Conservation (phyloP, 441 rosid genomes). For the Mallotus japonicus region DNA sequence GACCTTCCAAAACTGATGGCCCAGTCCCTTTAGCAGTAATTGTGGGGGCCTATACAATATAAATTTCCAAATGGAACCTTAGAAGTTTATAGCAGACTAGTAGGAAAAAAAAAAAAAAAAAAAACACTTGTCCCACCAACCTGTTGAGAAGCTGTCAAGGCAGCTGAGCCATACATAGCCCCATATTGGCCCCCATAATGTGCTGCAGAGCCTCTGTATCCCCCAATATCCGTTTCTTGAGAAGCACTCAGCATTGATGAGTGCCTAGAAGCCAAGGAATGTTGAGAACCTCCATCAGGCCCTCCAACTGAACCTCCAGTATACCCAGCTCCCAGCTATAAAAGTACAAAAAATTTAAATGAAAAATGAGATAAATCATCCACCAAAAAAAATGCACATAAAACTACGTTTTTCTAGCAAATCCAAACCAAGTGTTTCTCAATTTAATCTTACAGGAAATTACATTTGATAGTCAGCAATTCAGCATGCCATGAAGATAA, state of each 20-base stretch:
- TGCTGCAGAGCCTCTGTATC: slow-evolving; percentile 61
- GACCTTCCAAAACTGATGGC: slow-evolving; percentile 63
- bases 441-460: not conserved
- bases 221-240: slow-evolving; percentile 65
- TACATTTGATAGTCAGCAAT: not conserved
- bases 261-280: slow-evolving; percentile 60
- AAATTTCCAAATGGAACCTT: slow-evolving; percentile 10
- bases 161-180: slow-evolving; percentile 55
- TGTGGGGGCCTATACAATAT: slow-evolving; percentile 41
- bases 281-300: slow-evolving; percentile 64
- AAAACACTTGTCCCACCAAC: slow-evolving; percentile 26
- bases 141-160: slow-evolving; percentile 61
- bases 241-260: slow-evolving; percentile 50
- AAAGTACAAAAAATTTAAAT: not conserved
- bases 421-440: not conserved
- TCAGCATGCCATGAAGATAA: not conserved
- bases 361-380: not conserved
- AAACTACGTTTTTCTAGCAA: not conserved
- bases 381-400: not conserved
- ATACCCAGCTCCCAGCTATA: slow-evolving; percentile 62
- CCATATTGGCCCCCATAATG: slow-evolving; percentile 75
- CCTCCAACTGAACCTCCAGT: slow-evolving; percentile 69
- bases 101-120: not conserved
- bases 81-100: not conserved
- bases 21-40: slow-evolving; percentile 53